Evolutionary conservation across 75 land plant genomes (phyloP).

Genomic region (Adiantum capillusveneris): DNA sequence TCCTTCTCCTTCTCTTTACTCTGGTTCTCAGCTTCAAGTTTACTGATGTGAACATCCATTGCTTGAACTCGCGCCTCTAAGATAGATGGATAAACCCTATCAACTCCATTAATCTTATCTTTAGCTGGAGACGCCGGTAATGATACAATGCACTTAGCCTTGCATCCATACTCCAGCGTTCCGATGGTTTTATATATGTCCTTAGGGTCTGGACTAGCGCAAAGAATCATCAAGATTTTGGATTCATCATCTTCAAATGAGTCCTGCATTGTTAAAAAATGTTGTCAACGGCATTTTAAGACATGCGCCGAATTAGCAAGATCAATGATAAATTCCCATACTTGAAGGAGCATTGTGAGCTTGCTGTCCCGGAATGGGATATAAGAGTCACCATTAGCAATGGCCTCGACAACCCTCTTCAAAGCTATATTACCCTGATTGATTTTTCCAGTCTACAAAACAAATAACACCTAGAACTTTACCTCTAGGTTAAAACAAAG

Average conservation of each 20-base stretch:
- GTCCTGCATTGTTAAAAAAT: slow-evolving; percentile 46
- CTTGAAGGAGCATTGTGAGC: slow-evolving; percentile 97
- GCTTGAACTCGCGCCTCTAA: slow-evolving; percentile 66
- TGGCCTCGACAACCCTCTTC: slow-evolving; percentile 93
- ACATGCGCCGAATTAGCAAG: neutral
- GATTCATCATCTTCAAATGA: slow-evolving; percentile 83
- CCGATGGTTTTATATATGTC: slow-evolving; percentile 79
- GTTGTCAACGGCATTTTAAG: neutral
- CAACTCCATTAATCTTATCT: slow-evolving; percentile 23
- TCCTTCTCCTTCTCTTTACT: slow-evolving; percentile 57
- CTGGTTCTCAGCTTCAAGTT: slow-evolving; percentile 73
- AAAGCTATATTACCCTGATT: slow-evolving; percentile 93
- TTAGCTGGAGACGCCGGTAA: slow-evolving; percentile 50
- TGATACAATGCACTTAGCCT: slow-evolving; percentile 88
- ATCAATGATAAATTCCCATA: slow-evolving; percentile 10
- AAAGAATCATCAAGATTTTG: slow-evolving; percentile 79
- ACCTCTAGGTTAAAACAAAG: too few relatives aligned
- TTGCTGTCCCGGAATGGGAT: slow-evolving; percentile 96
- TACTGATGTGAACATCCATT: slow-evolving; percentile 71
- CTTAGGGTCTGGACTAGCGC: slow-evolving; percentile 86
- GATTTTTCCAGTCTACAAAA: slow-evolving; percentile 81
- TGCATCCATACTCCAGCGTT: slow-evolving; percentile 85
- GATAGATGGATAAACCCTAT: slow-evolving; percentile 25
- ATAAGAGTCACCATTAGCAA: slow-evolving; percentile 93
- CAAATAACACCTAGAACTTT: too few relatives aligned